Evolutionary conservation across 306 rosid genomes (phyloP).

Genomic region (Gynostemma pentaphyllum): DNA sequence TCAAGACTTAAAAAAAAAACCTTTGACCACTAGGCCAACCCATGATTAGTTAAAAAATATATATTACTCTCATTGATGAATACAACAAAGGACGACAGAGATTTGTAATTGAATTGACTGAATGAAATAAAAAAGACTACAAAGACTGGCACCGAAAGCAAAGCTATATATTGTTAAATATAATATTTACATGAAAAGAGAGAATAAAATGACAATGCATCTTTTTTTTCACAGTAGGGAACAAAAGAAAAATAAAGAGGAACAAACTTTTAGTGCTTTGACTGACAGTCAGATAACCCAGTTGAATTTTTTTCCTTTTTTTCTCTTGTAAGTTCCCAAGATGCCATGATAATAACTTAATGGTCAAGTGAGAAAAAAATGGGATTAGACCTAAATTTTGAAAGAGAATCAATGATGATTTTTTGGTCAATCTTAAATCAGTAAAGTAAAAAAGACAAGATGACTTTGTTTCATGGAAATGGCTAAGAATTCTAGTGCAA

Average conservation of each 20-base stretch:
- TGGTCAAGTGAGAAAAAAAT: neutral
- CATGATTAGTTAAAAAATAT: too few species aligned
- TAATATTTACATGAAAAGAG: neutral
- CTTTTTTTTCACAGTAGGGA: neutral
- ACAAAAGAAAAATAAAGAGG: conserved; percentile 1
- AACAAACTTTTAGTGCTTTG: conserved; percentile 2
- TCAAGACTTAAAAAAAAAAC: too few species aligned
- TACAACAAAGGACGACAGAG: neutral
- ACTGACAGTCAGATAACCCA: conserved; percentile 4
- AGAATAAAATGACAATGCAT: neutral
- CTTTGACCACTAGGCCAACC: neutral
- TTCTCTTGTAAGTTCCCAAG: neutral
- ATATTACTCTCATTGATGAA: too few species aligned
- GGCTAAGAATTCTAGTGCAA: neutral
- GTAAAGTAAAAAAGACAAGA: conserved; percentile 2
- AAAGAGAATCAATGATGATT: neutral
- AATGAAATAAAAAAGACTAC: conserved; percentile 2
- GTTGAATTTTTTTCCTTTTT: neutral
- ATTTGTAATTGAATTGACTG: neutral
- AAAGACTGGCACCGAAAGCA: conserved; percentile 10
- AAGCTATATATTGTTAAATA: neutral
- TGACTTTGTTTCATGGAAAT: neutral
- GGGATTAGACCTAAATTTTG: neutral
- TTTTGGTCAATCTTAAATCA: conserved; percentile 26
- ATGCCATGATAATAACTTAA: conserved; percentile 6